phyloP scores from a whole-genome alignment of 2,329 filamentous ascomycete genomes.

The Microthyrium microscopicum region DNA sequence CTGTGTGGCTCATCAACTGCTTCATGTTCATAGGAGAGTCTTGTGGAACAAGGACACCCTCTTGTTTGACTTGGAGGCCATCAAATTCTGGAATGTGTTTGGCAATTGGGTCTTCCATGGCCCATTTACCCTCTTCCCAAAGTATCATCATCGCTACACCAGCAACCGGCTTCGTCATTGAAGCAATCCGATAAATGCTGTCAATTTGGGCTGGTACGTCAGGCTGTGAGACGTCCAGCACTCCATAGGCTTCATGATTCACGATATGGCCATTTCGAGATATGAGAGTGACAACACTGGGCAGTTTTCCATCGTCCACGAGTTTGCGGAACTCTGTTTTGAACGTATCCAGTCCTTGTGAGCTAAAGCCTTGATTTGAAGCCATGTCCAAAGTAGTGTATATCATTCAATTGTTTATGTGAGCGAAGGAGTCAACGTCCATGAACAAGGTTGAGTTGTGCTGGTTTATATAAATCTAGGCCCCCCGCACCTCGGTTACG shows the following conservation, averaged over 20 bases:
- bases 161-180: conserved; percentile 3
- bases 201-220: neutral
- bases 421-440: too few relatives aligned
- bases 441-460: too few relatives aligned
- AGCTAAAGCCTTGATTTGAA: conserved; percentile 2
- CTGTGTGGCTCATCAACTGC: conserved; percentile 4
- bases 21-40: conserved; percentile 3
- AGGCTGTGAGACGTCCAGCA: too few relatives aligned
- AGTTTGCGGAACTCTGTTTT: neutral
- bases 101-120: conserved; percentile 1
- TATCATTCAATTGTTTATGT: too few relatives aligned
- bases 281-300: conserved; percentile 4
- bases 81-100: conserved; percentile 6
- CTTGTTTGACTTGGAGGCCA: neutral
- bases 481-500: too few relatives aligned
- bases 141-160: conserved; percentile 5
- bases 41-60: neutral
- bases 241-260: conserved; percentile 4
- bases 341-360: conserved; percentile 1
- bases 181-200: conserved; percentile 1
- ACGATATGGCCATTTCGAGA: conserved; percentile 2
- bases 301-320: neutral
- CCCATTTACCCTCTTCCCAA: conserved; percentile 4
- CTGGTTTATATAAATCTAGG: too few relatives aligned
- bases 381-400: too few relatives aligned